Percentiles rank a stretch among this genome's conserved stretches.
Conservation (phyloP, 192 early-diverging fungal genomes). For the Gigaspora rosea region DNA sequence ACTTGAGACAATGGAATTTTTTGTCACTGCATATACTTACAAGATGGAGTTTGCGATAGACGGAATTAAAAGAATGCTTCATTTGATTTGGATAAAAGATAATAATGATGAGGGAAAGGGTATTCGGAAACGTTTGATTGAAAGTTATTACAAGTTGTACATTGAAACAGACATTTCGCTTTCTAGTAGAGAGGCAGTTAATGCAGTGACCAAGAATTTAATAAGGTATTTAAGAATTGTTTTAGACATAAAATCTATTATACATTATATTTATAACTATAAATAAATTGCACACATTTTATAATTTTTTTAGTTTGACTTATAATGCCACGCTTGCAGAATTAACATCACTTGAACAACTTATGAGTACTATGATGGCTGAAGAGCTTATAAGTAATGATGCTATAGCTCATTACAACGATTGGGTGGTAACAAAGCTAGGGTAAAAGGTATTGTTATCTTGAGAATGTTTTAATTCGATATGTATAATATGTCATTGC, state of each 20-base stretch:
- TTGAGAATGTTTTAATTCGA: too few relatives aligned
- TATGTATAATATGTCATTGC: too few relatives aligned
- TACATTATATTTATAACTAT: constrained; percentile 2
- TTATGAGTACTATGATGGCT: constrained; percentile 78
- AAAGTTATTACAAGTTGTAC: constrained; percentile 79
- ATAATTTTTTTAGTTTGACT: constrained; percentile 66
- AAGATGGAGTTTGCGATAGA: constrained; percentile 80
- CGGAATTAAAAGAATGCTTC: constrained; percentile 92
- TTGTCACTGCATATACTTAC: constrained; percentile 81
- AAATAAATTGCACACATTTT: background rate
- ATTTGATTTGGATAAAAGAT: constrained; percentile 86
- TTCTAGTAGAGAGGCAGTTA: constrained; percentile 59
- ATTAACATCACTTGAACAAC: constrained; percentile 91
- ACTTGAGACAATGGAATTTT: constrained; percentile 95
- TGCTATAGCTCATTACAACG: constrained; percentile 83
- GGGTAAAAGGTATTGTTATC: constrained; percentile 58
- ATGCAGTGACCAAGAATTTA: constrained; percentile 69
- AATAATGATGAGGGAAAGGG: constrained; percentile 73
- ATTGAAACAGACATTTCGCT: constrained; percentile 60
- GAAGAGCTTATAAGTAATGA: constrained; percentile 62
- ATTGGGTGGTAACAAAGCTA: constrained; percentile 59
- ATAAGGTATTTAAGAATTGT: constrained; percentile 46
- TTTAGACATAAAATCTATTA: background rate
- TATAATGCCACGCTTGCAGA: constrained; percentile 87
- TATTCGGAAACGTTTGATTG: constrained; percentile 72